Evolutionary conservation across 352 stramenopile species (phyloP).

Genomic region (Phytophthora constricta): DNA sequence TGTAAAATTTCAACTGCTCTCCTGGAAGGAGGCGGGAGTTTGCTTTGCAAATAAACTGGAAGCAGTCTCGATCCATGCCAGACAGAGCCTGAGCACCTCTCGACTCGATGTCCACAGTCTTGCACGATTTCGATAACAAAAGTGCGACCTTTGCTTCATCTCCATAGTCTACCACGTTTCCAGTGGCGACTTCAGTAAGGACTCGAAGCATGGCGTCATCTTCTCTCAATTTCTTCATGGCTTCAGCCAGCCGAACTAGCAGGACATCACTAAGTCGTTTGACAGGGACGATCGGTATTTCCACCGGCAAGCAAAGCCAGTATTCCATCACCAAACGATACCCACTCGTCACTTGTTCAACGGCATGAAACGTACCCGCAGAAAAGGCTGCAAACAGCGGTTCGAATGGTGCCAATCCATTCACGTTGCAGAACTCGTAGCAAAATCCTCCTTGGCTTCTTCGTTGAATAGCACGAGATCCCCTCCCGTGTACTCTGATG

Average conservation of each 20-base stretch:
- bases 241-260: background rate
- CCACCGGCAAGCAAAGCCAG: background rate
- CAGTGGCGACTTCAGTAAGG: background rate
- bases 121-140: background rate
- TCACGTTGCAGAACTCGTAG: background rate
- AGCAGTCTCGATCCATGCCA: constrained; percentile 1
- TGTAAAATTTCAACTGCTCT: constrained; percentile 4
- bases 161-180: background rate
- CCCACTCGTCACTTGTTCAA: constrained; percentile 7
- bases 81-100: background rate
- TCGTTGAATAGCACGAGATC: background rate
- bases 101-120: background rate
- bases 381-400: constrained; percentile 5
- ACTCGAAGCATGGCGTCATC: background rate
- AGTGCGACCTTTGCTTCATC: background rate
- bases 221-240: background rate
- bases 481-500: constrained; percentile 1
- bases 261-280: background rate
- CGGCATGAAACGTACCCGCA: background rate
- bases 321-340: constrained; percentile 13
- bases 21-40: background rate
- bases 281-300: too few species aligned
- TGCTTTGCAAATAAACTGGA: background rate
- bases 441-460: background rate
- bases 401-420: background rate